Percentiles rank a stretch among this genome's conserved stretches.
These are phyloP conservation scores for Quercus tomentella DNA, from an alignment of 331 rosid genomes.

Conservation along the genomic window DNA sequence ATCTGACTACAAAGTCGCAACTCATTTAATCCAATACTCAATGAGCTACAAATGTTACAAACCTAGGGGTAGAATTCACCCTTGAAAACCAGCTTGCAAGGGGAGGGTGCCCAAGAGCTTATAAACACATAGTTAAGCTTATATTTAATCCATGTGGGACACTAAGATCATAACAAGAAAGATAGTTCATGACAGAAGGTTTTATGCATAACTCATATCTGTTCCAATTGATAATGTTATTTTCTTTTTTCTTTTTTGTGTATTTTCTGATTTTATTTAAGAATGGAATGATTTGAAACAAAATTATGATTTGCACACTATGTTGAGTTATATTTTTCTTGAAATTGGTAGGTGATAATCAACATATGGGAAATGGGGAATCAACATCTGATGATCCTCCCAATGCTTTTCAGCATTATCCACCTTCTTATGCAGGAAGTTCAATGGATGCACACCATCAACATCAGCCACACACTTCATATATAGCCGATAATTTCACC, in stretches of 20 bases:
- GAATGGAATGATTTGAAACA: background rate
- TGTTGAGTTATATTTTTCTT: background rate
- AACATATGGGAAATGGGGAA: constrained; percentile 69
- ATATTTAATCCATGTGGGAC: too few species aligned
- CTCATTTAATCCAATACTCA: too few species aligned
- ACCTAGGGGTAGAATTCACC: too few species aligned
- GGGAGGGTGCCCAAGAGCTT: too few species aligned
- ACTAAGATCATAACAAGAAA: too few species aligned
- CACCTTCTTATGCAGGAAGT: constrained; percentile 36
- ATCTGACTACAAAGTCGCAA: too few species aligned
- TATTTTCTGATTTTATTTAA: background rate
- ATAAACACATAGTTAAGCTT: too few species aligned
- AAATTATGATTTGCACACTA: background rate
- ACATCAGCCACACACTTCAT: constrained; percentile 21
- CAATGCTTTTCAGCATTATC: constrained; percentile 22
- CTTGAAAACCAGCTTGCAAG: too few species aligned
- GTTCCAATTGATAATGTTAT: too few species aligned
- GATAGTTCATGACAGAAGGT: too few species aligned
- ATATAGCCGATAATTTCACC: constrained; percentile 69
- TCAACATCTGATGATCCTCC: constrained; percentile 39
- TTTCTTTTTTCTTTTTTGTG: background rate
- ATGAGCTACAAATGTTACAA: too few species aligned
- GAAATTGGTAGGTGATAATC: constrained; percentile 16
- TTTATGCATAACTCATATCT: too few species aligned
- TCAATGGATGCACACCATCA: constrained; percentile 23